Evolutionary conservation across 2,329 filamentous ascomycete genomes (phyloP).

Genomic region (Fusarium newnesense): DNA sequence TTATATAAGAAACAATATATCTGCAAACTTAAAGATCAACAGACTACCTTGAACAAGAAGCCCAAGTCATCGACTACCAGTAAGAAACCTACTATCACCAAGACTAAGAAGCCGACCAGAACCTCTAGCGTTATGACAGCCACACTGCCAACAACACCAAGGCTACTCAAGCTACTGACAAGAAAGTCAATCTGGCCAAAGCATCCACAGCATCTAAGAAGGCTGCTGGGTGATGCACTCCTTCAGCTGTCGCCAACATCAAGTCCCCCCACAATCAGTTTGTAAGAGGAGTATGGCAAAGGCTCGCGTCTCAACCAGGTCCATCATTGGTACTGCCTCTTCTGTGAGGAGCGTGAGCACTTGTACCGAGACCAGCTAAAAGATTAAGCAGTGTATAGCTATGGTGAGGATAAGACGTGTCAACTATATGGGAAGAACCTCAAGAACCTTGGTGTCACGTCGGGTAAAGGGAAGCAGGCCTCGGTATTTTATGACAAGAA

Average conservation of each 20-base stretch:
- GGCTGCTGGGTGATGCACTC: neutral
- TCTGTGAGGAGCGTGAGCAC: neutral
- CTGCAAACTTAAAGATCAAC: neutral
- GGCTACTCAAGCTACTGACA: neutral
- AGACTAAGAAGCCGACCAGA: neutral
- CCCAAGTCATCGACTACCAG: neutral
- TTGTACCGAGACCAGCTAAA: neutral
- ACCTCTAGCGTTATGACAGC: neutral
- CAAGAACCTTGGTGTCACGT: neutral
- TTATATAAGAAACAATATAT: fast-evolving
- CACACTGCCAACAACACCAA: neutral
- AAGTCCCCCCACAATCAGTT: neutral
- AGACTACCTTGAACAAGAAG: neutral
- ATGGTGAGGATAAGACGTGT: neutral
- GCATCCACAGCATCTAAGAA: neutral
- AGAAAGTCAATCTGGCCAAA: fast-evolving
- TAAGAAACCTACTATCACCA: neutral
- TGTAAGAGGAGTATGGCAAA: neutral
- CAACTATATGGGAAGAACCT: neutral
- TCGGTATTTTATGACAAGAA: neutral
- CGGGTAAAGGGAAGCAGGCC: neutral
- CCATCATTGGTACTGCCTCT: neutral
- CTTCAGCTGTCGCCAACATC: neutral
- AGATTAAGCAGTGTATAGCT: neutral
- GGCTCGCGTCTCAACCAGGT: neutral